These are phyloP conservation scores for Orbilia blumenaviensis DNA, from an alignment of 2,329 filamentous ascomycete species.

Conservation along the genomic window DNA sequence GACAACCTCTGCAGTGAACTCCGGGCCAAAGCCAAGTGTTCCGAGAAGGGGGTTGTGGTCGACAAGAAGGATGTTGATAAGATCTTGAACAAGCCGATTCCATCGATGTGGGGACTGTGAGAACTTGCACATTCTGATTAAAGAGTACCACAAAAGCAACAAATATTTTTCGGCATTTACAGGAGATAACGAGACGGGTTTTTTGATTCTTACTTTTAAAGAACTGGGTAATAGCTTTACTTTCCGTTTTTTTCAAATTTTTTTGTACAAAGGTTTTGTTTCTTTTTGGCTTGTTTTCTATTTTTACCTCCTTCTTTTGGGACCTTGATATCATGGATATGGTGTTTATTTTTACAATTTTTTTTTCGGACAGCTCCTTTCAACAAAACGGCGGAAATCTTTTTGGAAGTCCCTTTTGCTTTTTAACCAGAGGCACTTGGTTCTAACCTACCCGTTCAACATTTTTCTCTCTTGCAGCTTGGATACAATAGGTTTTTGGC, in stretches of 20 bases:
- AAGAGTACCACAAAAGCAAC: conserved; percentile 22
- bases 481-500: conserved; percentile 53
- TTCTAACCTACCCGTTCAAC: conserved; percentile 19
- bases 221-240: conserved; percentile 52
- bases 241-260: neutral
- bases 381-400: conserved; percentile 47
- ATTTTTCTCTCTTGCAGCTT: neutral
- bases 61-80: conserved; percentile 84
- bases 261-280: conserved; percentile 50
- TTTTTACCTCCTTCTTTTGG: neutral
- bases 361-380: conserved; percentile 11
- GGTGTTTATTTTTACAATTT: conserved; percentile 23
- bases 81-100: conserved; percentile 52
- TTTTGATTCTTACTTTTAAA: conserved; percentile 25
- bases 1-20: conserved; percentile 92
- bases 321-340: conserved; percentile 51
- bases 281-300: neutral
- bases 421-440: neutral
- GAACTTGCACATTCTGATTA: neutral
- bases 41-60: conserved; percentile 86
- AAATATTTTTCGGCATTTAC: conserved; percentile 43
- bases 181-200: conserved; percentile 40
- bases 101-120: conserved; percentile 52
- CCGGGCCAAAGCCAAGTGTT: conserved; percentile 94
- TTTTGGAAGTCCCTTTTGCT: neutral